Conservation (phyloP, 106 monocot genomes). For the Triglochin maritima region DNA sequence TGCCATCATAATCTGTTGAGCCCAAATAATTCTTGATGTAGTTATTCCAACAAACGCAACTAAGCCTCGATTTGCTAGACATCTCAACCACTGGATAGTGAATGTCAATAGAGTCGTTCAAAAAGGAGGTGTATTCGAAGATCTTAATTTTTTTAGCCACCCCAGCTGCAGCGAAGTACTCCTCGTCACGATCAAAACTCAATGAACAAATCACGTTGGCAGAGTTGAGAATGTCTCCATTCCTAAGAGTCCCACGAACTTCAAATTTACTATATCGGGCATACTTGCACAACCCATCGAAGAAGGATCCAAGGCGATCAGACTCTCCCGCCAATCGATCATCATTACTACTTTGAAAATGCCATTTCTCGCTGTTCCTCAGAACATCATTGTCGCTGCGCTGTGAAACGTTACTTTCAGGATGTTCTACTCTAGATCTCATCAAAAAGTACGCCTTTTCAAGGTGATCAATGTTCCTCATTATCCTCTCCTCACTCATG, state of each 20-base stretch:
- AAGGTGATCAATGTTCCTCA: constrained; percentile 63
- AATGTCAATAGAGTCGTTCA: constrained; percentile 70
- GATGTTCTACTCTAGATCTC: constrained; percentile 51
- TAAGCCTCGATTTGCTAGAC: constrained; percentile 71
- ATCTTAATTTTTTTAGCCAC: constrained; percentile 95
- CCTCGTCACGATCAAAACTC: constrained; percentile 96
- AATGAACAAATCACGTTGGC: constrained; percentile 95
- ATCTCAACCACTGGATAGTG: constrained; percentile 93
- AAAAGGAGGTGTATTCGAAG: constrained; percentile 74
- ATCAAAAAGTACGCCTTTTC: constrained; percentile 82
- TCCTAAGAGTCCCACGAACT: constrained; percentile 66
- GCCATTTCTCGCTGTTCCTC: constrained; percentile 27
- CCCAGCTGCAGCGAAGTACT: constrained; percentile 91
- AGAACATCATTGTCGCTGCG: constrained; percentile 55
- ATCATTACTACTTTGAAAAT: constrained; percentile 21
- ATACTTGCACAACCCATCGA: constrained; percentile 92
- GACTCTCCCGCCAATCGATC: neutral
- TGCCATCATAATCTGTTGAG: constrained; percentile 85
- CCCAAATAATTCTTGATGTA: constrained; percentile 96
- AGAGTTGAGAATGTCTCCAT: constrained; percentile 66
- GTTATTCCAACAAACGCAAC: constrained; percentile 88
- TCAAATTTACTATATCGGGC: constrained; percentile 87
- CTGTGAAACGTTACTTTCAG: constrained; percentile 21
- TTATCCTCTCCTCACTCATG: constrained; percentile 43
- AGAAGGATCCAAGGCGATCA: constrained; percentile 53